Evolutionary conservation across 164 flowering plant species (phyloP).

Genomic region (Protea cynaroides): DNA sequence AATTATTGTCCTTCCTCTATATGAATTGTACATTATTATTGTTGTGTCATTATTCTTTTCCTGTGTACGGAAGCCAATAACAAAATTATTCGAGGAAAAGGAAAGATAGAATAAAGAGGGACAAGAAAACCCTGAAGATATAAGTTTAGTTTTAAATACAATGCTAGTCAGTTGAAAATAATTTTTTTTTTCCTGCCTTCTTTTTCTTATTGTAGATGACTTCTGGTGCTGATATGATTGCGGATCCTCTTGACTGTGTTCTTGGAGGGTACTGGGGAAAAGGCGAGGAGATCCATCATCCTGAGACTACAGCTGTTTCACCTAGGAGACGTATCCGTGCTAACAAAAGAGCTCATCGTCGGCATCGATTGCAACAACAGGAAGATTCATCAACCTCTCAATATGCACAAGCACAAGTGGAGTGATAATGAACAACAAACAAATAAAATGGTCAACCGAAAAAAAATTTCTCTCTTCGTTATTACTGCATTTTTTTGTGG

Average conservation of each 20-base stretch:
- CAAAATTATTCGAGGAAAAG: no score
- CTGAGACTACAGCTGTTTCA: conserved; percentile 12
- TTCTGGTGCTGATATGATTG: conserved; percentile 16
- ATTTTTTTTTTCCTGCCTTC: background rate
- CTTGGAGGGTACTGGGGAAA: conserved; percentile 40
- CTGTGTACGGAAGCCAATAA: no score
- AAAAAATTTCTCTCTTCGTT: background rate
- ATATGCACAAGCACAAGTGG: background rate
- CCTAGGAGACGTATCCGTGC: conserved; percentile 25
- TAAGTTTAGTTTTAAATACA: no score
- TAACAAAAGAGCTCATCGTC: conserved; percentile 39
- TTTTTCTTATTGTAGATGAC: conserved; percentile 24
- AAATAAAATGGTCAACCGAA: background rate
- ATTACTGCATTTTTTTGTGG: background rate
- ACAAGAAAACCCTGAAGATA: no score
- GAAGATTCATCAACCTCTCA: conserved; percentile 9
- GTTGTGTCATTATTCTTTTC: no score
- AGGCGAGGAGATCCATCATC: conserved; percentile 30
- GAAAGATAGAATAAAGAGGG: no score
- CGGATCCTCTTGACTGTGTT: conserved; percentile 48
- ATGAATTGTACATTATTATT: no score
- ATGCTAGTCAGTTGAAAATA: no score
- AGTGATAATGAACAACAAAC: background rate
- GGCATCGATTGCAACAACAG: conserved; percentile 24
- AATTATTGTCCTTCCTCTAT: no score